Base-by-base conservation (phyloP, 192 early-diverging fungal species). In the Allomyces javanicus region DNA sequence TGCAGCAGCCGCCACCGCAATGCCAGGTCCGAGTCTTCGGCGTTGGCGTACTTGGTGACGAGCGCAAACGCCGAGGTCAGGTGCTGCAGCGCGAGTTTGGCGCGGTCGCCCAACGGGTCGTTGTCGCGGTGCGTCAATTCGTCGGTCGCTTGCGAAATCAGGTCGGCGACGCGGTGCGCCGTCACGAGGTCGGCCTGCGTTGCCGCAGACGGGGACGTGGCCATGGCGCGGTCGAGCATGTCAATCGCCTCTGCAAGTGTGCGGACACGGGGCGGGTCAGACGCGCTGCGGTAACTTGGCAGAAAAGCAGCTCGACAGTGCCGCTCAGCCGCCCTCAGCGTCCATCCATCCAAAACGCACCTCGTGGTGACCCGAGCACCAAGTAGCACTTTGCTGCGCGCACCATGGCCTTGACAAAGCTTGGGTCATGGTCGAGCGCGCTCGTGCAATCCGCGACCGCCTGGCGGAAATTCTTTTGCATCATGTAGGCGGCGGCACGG, bases 401-500 rank as follows among this genome's bases (percentile, higher is more conserved):
- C 55, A 83, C 66, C 40, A 81, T 77, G 44, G 83, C 82, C 71
- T 91, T 92, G 27, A 75, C 67, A 63, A 81, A 81, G 25, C 68
- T 62, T 22, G 78, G 73, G 69, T 91, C 89, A 23, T 85, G 67
- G 10, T 71, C 71, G 40, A 86, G 70, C 1, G 87, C 76, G 9
- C 67, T 72, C 40, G 74, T 70, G 74, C 85, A 87, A 73, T 92
- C 90, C 19, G 70, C 69, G 19, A 83, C 65, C 10, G 86, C 85
- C 14, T 83, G 77, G 50, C 70, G 74, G 66, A 79, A 86, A 33
- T 78, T 77, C 27, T 77, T 76, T 44, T 83, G 65, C 83, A 89
- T 88, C 67, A 85, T 81, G 23, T 81, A 75, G 17, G 90, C 89
- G 11, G 90, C 90, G 11, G 87, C 82, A n/a, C 90, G 78, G 73